These are phyloP conservation scores for Globisporangium takayamanum DNA, from an alignment of 352 stramenopile species.

Conservation along the genomic window DNA sequence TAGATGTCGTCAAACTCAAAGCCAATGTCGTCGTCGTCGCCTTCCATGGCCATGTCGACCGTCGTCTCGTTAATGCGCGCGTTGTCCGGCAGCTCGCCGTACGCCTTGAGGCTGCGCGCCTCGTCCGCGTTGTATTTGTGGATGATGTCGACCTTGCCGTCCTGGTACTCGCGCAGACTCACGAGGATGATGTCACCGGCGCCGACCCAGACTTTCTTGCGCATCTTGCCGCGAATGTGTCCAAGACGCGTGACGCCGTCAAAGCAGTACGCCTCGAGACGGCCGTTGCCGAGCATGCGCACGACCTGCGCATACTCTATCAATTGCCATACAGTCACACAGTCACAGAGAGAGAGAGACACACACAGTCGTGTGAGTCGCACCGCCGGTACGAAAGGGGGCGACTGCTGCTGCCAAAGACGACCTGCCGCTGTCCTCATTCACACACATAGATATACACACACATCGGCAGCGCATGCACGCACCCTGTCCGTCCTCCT, in stretches of 20 bases:
- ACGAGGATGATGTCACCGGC: conserved; percentile 99
- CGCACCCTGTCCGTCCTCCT: conserved; percentile 96
- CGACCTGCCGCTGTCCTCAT: not conserved
- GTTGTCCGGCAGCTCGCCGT: conserved; percentile 98
- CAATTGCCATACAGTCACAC: not conserved
- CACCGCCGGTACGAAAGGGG: too few relatives aligned
- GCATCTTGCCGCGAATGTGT: conserved; percentile 99
- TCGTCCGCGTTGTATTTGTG: conserved; percentile 98
- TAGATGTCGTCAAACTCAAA: conserved; percentile 91
- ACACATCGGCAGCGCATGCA: not conserved
- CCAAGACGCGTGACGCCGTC: conserved; percentile 96
- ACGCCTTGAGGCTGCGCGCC: conserved; percentile 98
- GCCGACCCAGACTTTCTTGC: conserved; percentile 99
- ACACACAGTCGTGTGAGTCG: too few relatives aligned
- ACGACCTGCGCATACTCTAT: conserved; percentile 97
- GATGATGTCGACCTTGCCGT: conserved; percentile 99
- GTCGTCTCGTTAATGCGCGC: conserved; percentile 86
- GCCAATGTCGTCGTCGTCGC: conserved; percentile 85
- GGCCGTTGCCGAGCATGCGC: conserved; percentile 98
- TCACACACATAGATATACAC: not conserved
- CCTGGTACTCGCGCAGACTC: conserved; percentile 98
- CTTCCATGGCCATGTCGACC: conserved; percentile 81
- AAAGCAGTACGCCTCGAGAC: conserved; percentile 98
- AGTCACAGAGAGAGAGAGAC: too few relatives aligned
- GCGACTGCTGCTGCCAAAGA: too few relatives aligned